Evolutionary conservation across 2,329 filamentous ascomycete species (phyloP).

Genomic region (Aspergillus quadrilineatus): DNA sequence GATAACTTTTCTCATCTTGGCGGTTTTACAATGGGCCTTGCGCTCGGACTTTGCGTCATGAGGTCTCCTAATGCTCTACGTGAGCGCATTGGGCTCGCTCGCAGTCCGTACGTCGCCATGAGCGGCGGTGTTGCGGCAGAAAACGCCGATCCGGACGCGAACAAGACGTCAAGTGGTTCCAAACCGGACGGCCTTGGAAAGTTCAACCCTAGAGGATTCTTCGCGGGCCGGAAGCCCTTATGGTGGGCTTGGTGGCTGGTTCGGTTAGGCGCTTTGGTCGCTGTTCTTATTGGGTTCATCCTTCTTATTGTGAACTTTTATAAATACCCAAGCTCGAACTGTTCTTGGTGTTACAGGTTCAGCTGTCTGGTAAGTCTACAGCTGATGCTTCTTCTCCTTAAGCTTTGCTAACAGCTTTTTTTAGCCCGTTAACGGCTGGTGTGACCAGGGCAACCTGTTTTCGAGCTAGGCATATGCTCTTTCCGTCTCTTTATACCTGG

Average conservation of each 20-base stretch:
- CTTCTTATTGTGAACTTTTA: slow-evolving; percentile 91
- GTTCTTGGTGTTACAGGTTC: slow-evolving; percentile 91
- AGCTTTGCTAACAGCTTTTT: slow-evolving; percentile 13
- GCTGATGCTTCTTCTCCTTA: background rate
- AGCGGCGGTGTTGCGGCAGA: slow-evolving; percentile 46
- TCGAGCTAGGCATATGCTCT: background rate
- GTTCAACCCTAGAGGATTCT: slow-evolving; percentile 61
- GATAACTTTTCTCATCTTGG: slow-evolving; percentile 99
- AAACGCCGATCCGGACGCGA: slow-evolving; percentile 26
- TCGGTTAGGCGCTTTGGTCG: slow-evolving; percentile 71
- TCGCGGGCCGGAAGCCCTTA: slow-evolving; percentile 84
- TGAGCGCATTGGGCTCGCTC: slow-evolving; percentile 67
- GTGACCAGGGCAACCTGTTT: slow-evolving; percentile 37
- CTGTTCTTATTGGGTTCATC: slow-evolving; percentile 82
- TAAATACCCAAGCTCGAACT: slow-evolving; percentile 65
- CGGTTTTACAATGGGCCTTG: slow-evolving; percentile 88
- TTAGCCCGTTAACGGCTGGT: slow-evolving; percentile 48
- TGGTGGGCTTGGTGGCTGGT: slow-evolving; percentile 99
- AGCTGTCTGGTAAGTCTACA: slow-evolving; percentile 76
- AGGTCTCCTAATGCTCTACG: slow-evolving; percentile 82
- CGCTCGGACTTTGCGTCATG: slow-evolving; percentile 80
- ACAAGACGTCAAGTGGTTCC: slow-evolving; percentile 56
- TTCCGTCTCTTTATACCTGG: background rate
- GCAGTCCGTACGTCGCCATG: slow-evolving; percentile 70
- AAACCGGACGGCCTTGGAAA: slow-evolving; percentile 8